Percentiles rank a stretch among this genome's conserved stretches.
Evolutionary conservation across 2,329 filamentous ascomycete species (phyloP).

Genomic region (Claviceps maximensis): DNA sequence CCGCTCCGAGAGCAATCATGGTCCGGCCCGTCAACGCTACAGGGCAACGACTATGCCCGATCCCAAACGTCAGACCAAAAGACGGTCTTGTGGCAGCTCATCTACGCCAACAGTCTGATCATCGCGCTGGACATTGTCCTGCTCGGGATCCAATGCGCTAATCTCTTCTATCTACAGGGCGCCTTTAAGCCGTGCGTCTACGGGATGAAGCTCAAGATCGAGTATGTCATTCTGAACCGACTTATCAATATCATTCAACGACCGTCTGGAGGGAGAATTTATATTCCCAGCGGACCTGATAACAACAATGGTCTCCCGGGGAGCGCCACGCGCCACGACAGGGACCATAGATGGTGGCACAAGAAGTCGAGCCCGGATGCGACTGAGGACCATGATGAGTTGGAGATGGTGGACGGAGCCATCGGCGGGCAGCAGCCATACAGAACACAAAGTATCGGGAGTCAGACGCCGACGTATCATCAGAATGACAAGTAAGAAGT

Average conservation of each 20-base stretch:
- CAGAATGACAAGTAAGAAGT: not conserved
- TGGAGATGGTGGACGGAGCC: not conserved
- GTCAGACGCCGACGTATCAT: not conserved
- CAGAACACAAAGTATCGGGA: not conserved
- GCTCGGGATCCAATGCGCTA: constrained; percentile 22
- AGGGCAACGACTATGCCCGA: constrained; percentile 5
- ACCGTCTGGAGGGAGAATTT: not conserved
- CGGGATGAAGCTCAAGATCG: constrained; percentile 26
- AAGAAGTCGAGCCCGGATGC: constrained; percentile 1
- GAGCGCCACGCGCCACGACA: not conserved
- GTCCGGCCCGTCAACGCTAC: constrained; percentile 32
- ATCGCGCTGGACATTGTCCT: constrained; percentile 32
- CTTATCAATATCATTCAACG: constrained; percentile 17
- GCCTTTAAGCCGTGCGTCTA: constrained; percentile 25
- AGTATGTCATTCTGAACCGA: constrained; percentile 27
- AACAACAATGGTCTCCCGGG: not conserved
- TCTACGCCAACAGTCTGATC: constrained; percentile 32
- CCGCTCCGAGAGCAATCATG: constrained; percentile 10
- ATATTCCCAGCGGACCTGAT: not conserved
- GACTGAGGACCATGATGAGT: not conserved
- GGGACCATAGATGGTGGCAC: not conserved
- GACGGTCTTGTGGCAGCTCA: constrained; percentile 22
- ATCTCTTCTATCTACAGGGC: constrained; percentile 23
- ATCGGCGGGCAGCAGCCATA: not conserved
- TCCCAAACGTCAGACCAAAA: constrained; percentile 10